phyloP scores from a whole-genome alignment of 148 eudicot species.

The Cornus florida region DNA sequence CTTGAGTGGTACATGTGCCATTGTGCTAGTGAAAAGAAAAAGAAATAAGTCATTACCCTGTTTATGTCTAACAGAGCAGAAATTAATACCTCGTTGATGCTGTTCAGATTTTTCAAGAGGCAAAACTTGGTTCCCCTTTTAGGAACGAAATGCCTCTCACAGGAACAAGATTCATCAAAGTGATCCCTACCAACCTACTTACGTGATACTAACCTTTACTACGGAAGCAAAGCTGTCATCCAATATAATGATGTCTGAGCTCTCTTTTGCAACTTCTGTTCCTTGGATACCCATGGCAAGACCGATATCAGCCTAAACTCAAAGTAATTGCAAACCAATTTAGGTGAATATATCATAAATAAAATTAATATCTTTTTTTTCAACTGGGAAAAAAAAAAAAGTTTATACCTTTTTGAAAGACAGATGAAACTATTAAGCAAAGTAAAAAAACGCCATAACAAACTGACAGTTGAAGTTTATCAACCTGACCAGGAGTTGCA shows the following conservation, averaged over 20 bases:
- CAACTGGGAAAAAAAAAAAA: too few species aligned
- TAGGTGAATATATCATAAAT: not conserved
- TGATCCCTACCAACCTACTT: not conserved
- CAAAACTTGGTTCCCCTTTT: not conserved
- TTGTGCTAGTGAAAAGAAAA: not conserved
- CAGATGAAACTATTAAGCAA: not conserved
- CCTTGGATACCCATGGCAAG: conserved; percentile 99
- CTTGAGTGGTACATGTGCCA: not conserved
- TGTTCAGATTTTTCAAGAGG: not conserved
- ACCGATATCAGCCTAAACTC: conserved; percentile 86
- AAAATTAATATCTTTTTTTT: not conserved
- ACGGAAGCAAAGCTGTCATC: conserved; percentile 97
- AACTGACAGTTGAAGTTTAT: not conserved
- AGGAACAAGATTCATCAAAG: not conserved
- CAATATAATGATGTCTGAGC: conserved; percentile 90
- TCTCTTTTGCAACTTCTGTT: conserved; percentile 97
- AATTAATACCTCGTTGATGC: not conserved
- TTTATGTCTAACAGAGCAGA: not conserved
- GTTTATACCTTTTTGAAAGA: not conserved
- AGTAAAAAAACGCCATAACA: conserved; percentile 5
- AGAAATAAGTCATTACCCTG: not conserved
- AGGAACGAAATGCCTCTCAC: not conserved
- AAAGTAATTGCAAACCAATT: conserved; percentile 15
- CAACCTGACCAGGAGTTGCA: conserved; percentile 3
- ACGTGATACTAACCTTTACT: conserved; percentile 66